A percentile compares a stretch with the other conserved stretches of the same genome.
phyloP scores from a whole-genome alignment of 1,139 yeast genomes.

The Scheffersomyces illinoinensis region DNA sequence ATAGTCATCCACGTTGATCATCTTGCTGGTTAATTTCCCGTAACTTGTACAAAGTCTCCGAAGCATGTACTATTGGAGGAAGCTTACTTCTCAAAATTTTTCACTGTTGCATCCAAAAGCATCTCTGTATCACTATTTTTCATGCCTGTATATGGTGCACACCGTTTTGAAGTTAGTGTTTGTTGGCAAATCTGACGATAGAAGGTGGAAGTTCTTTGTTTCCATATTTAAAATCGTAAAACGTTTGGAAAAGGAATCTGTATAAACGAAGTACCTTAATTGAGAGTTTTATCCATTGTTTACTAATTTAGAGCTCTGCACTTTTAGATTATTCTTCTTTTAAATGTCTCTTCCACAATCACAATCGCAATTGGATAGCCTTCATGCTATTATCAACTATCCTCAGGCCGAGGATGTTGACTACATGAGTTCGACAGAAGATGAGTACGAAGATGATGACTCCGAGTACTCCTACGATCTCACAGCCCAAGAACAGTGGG shows the following conservation, averaged over 20 bases:
- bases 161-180: background rate
- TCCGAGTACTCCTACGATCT: slow-evolving; percentile 9
- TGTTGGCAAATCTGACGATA: background rate
- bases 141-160: background rate
- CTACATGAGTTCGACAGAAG: slow-evolving; percentile 4
- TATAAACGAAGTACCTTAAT: background rate
- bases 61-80: background rate
- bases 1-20: background rate
- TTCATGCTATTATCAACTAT: background rate
- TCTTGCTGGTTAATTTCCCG: background rate
- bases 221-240: background rate
- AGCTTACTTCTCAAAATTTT: background rate
- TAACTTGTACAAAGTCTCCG: background rate
- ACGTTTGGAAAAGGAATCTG: background rate
- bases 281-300: background rate
- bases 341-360: background rate
- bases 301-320: background rate
- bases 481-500: slow-evolving; percentile 76
- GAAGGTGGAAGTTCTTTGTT: background rate
- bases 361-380: slow-evolving; percentile 1
- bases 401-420: background rate
- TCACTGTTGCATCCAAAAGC: background rate
- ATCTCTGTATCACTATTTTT: background rate
- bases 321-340: background rate
- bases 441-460: slow-evolving; percentile 11